A percentile compares a stretch with the other conserved stretches of the same genome.
Conservation (phyloP, 2,329 filamentous ascomycete species). For the Elsinoe batatas region DNA sequence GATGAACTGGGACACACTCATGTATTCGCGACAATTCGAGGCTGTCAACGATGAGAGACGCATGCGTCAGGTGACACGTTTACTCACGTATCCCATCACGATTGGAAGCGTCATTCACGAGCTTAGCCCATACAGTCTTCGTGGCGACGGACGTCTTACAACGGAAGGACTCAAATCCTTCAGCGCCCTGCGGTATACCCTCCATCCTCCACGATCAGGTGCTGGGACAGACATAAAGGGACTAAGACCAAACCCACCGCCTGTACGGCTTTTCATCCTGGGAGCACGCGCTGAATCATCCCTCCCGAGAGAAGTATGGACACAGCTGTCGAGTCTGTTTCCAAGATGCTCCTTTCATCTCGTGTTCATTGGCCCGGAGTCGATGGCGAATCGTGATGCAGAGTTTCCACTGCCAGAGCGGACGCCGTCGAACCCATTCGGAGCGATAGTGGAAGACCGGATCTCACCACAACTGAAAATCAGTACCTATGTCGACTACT, state of each 20-base stretch:
- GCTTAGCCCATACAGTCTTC: slow-evolving; percentile 80
- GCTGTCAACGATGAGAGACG: slow-evolving; percentile 84
- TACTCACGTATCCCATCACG: slow-evolving; percentile 89
- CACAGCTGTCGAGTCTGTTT: slow-evolving; percentile 89
- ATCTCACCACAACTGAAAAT: slow-evolving; percentile 88
- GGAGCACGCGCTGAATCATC: slow-evolving; percentile 97
- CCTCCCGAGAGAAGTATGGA: slow-evolving; percentile 84
- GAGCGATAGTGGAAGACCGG: slow-evolving; percentile 86
- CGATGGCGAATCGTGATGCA: slow-evolving; percentile 84
- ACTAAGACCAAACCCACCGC: slow-evolving; percentile 72
- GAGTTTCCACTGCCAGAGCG: slow-evolving; percentile 86
- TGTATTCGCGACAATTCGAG: slow-evolving; percentile 84
- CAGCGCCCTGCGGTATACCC: slow-evolving; percentile 81
- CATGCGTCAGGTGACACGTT: slow-evolving; percentile 83
- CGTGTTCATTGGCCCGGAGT: slow-evolving; percentile 90
- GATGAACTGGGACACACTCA: slow-evolving; percentile 96
- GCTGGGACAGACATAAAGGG: slow-evolving; percentile 66
- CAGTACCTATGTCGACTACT: slow-evolving; percentile 95
- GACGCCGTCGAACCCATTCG: slow-evolving; percentile 79
- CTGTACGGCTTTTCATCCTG: slow-evolving; percentile 84
- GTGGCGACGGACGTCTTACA: slow-evolving; percentile 65
- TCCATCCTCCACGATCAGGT: slow-evolving; percentile 77
- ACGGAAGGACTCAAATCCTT: slow-evolving; percentile 87
- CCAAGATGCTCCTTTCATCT: slow-evolving; percentile 84
- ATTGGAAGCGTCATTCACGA: slow-evolving; percentile 89